These are phyloP conservation scores for Tylopilus felleus DNA, from an alignment of 768 basidiomycete species.

Conservation along the genomic window DNA sequence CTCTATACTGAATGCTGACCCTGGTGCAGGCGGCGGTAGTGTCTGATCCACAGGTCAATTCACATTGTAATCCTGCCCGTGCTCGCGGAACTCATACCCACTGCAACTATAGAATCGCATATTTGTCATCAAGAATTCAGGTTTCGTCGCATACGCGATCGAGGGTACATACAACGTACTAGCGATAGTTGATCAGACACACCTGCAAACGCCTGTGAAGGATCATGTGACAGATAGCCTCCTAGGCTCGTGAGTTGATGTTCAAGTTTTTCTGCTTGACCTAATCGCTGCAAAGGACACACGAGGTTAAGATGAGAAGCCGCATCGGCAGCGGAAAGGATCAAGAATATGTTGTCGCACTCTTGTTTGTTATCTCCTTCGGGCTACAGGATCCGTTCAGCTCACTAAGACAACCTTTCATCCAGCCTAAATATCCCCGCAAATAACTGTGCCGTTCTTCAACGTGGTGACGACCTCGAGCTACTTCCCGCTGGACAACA, in stretches of 20 bases:
- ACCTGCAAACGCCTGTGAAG: slow-evolving; percentile 56
- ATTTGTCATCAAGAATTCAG: slow-evolving; percentile 76
- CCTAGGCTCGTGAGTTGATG: slow-evolving; percentile 49
- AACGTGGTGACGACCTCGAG: slow-evolving; percentile 76
- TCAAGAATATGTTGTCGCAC: slow-evolving; percentile 73
- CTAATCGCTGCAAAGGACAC: slow-evolving; percentile 38
- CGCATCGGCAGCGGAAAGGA: slow-evolving; percentile 39
- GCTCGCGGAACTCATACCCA: neutral
- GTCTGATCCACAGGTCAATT: slow-evolving; percentile 59
- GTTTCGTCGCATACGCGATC: slow-evolving; percentile 74
- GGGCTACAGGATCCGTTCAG: neutral
- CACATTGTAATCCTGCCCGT: neutral
- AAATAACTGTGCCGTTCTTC: slow-evolving; percentile 83
- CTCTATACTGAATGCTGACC: neutral
- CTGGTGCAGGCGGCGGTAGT: slow-evolving; percentile 54
- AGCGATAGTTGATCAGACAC: slow-evolving; percentile 81
- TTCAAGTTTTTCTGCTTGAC: neutral
- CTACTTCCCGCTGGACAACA: slow-evolving; percentile 80
- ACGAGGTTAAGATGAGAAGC: slow-evolving; percentile 79
- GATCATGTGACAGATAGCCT: slow-evolving; percentile 59
- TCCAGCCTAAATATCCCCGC: slow-evolving; percentile 76
- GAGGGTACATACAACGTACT: slow-evolving; percentile 78
- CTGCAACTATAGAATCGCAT: slow-evolving; percentile 51
- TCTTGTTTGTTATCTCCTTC: slow-evolving; percentile 50
- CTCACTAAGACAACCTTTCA: neutral